Evolutionary conservation across 2,329 filamentous ascomycete species (phyloP), one percentile per base, ranked within the genome.

Genomic region (Thielaviopsis ethacetica): DNA sequence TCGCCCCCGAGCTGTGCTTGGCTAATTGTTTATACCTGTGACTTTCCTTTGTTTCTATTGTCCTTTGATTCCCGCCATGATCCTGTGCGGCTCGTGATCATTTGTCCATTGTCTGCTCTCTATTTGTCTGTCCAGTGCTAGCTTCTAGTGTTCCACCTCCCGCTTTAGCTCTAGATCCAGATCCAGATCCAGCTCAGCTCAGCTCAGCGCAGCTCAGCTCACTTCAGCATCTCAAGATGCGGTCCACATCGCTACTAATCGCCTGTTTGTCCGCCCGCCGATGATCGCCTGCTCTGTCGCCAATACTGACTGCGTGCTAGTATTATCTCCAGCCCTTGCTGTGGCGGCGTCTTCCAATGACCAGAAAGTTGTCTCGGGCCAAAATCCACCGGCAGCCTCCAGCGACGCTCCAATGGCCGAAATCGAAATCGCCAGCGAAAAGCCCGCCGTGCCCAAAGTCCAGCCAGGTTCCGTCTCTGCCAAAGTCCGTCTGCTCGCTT

Each of bases 1-100:
- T n/a, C 13, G n/a, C 13, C 26, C 24, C 38, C 50, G 22, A 57
- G 56, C 56, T 57, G 56, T 54, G 57, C 51, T 58, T 58, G 51
- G 38, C 44, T n/a, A 49, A 21, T 49, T 49, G 44, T 38, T 3
- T 12, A 15, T 24, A 12, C 17, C 9, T n/a, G n/a, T 12, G 22
- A 50, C n/a, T 51, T 49, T 51, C 6, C 19, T 57, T 41, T 38
- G 38, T 44, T 44, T 44, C 44, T 19, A 21, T 49, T 49, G 44
- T 19, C n/a, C 21, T 26, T n/a, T 13, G 27, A 30, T 17, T 38
- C 44, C 26, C 27, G 55, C 44, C 55, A 57, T 57, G 44, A 34
- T 50, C 44, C 49, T 26, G 34, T 9, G 44, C 9, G 9, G 44
- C 5, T 49, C n/a, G n/a, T 49, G n/a, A 49, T 49, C 3, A 49